Base-by-base conservation (phyloP, 805 yeast genomes). In the Teunomyces atbi region DNA sequence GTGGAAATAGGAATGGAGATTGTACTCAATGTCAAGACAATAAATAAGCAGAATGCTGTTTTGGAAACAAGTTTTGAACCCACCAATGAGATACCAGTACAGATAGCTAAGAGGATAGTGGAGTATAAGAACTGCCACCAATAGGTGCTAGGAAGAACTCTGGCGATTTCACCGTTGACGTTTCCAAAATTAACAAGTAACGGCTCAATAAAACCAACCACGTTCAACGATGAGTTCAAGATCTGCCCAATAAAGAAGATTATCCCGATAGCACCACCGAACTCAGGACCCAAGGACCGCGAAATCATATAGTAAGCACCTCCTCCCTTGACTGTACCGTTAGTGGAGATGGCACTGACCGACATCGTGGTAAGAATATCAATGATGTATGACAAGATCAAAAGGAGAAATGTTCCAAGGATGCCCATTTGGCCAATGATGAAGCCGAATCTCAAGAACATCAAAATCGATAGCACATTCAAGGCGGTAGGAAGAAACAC, bases 251-350 rank as follows among this genome's bases (percentile, higher is more conserved):
- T 74, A 60, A 86, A 95, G 64, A 94, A 94, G 19, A 94, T 92
- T 23, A 94, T 75, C 1, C 99, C 99, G 52, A 94, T 92, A 3
- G 97, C 86, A 3, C 99, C 99, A 21, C 99, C 99, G 66, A 94
- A 94, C 62, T 94, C 99, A 3, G 97, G 97, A 0, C 99, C 99
- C 50, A 94, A 70, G 28, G 96, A 85, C 54, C 99, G 76, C 28
- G 96, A 86, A 49, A 94, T 89, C 97, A 94, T 94, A 59, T 90
- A 94, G 62, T 94, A 94, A 0, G 98, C 97, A 41, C 99, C 99
- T 12, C 99, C 99, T 11, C 98, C 98, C 55, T 90, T 80, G 2
- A 94, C 98, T 0, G 96, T 89, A 18, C 99, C 99, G 61, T 94
- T 94, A 1, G 99, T 94, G 2, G 97, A 89, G 50, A 94, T 94